Conservation (phyloP, 2,329 filamentous ascomycete species). For the Paramyrothecium roridum region DNA sequence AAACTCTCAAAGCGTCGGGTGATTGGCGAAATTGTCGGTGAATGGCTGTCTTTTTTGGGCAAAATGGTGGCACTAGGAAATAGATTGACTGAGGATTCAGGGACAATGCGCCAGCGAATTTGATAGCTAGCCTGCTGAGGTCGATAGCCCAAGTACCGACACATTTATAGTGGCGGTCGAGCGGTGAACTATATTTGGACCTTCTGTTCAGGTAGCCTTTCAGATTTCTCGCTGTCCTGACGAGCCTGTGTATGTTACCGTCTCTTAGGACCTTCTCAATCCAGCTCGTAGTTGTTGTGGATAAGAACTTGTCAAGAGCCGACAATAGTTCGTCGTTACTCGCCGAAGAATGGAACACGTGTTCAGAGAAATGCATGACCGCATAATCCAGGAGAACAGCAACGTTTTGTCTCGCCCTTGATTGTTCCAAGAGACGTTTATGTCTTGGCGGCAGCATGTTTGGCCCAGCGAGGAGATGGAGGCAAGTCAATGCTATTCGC, state of each 20-base stretch:
- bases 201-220: constrained; percentile 19
- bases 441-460: constrained; percentile 15
- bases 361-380: constrained; percentile 20
- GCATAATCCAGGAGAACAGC: constrained; percentile 20
- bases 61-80: constrained; percentile 30
- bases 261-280: constrained; percentile 20
- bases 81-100: constrained; percentile 27
- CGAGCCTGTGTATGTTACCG: constrained; percentile 14
- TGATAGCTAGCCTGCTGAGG: constrained; percentile 23
- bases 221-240: constrained; percentile 17
- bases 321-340: no score
- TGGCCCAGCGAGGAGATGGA: constrained; percentile 15
- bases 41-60: constrained; percentile 18
- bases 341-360: no score
- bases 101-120: constrained; percentile 24
- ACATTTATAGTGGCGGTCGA: background rate
- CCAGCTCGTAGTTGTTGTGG: constrained; percentile 21
- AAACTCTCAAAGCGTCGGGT: constrained; percentile 8
- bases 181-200: no score
- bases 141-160: constrained; percentile 26
- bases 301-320: constrained; percentile 23
- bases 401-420: constrained; percentile 2
- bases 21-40: constrained; percentile 9
- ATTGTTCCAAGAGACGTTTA: background rate
- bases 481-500: constrained; percentile 17